Base-by-base conservation (phyloP, 164 flowering plant genomes). In the Vitis amurensis region DNA sequence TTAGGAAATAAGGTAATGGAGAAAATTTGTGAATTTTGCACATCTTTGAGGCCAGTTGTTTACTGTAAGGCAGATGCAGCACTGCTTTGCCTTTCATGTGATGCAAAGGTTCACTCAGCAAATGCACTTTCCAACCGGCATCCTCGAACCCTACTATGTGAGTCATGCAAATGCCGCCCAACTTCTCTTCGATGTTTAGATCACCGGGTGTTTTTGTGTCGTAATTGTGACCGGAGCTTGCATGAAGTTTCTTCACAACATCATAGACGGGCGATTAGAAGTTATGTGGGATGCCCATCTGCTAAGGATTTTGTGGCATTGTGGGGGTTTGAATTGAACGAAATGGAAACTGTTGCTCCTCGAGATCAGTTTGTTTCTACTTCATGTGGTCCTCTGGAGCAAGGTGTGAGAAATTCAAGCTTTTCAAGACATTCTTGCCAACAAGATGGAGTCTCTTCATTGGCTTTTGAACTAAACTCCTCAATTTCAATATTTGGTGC, bases 31-130 rank as follows among this genome's bases (percentile, higher is more conserved):
- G 97, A 90, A 70, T 90, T 85, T 68, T 92, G 97, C 74, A 64
- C 67, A 51, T 73, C 72, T 19, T 73, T 76, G 17, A 84, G 85
- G 74, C 85, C 94, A 9, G 71, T 82, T 16, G 81, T 92, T 12
- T 90, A 87, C 76, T 92, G 97, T 51, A 80, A 82, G 64, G 86
- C 91, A 11, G 93, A 89, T 78, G 78, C 91, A 30, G 93, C 97
- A 11, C 67, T 72, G 56, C 91, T 92, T 44, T 92, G 97, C 73
- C 88, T 89, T 52, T 75, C 85, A 17, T 90, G 97, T 64, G 95
- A 92, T 77, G 81, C 87, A 3, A 82, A 79, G 59, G 90, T 92
- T 58, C 97, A 92, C 68, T 86, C 91, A 44, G 95, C 95, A 0
- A 89, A 92, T 71, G 78, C 88, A 14, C 83, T 92, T n/a, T 90